Base-by-base conservation (phyloP, 768 basidiomycete genomes). In the Tulasnella sp. region DNA sequence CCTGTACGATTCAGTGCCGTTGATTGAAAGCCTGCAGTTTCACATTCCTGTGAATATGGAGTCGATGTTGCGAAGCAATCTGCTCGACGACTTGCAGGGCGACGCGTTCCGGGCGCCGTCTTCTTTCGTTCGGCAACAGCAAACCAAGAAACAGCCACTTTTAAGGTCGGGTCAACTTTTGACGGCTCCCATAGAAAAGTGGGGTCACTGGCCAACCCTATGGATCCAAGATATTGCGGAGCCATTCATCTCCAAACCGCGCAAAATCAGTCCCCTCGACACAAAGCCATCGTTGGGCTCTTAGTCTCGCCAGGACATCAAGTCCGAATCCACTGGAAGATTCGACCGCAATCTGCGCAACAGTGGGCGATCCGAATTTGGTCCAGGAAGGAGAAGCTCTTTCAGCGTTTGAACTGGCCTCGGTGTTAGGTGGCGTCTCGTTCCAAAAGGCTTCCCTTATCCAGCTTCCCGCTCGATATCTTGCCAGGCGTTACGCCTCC, bases 11-110 rank as follows among this genome's bases (percentile, higher is more conserved):
- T 92, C 91, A 9, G 80, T 82, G 17, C 87, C 88, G 1, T 88
- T 99, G 58, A 86, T 89, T 29, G 86, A 88, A 38, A 87, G 90
- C 76, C 83, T 98, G 42, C 89, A 94, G 82, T 88, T 85, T 34
- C 98, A 94, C 82, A 91, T 97, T 80, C 84, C 88, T 2, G 88
- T 89, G 76, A 96, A 94, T 80, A 85, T 97, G 85, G 97, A 99
- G 82, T 89, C 90, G 0, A 86, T 97, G 71, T 87, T 99, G 25
- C 95, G 97, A 81, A 86, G 85, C 42, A 87, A 88, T 22, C 87
- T 96, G 80, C 87, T 99, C 31, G 93, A 96, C 76, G 91, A 91
- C 72, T 86, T 97, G 45, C 86, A 90, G 1, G 81, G 85, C 22
- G 86, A 87, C 40, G 86, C 94, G 29, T 83, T 97, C 78, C 87